These are phyloP conservation scores for Hibiscus tridactylites DNA, from an alignment of 345 rosid species.

Conservation along the genomic window DNA sequence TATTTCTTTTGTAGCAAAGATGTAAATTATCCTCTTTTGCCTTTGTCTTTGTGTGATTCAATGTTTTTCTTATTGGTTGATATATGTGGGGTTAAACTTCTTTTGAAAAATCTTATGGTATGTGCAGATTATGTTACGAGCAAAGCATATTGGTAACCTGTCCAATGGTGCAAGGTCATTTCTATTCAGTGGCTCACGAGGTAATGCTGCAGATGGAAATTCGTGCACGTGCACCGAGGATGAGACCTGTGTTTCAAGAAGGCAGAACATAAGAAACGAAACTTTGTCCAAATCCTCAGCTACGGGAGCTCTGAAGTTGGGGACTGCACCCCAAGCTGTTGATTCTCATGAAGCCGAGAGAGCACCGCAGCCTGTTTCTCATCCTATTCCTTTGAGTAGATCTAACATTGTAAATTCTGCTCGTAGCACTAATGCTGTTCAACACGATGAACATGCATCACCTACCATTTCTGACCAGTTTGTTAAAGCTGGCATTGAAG, in stretches of 20 bases:
- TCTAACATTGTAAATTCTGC: constrained; percentile 48
- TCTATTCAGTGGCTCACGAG: constrained; percentile 56
- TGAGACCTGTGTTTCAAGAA: constrained; percentile 57
- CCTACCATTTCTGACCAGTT: constrained; percentile 58
- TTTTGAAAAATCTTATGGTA: constrained; percentile 5
- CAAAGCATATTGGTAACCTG: constrained; percentile 62
- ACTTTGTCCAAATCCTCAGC: constrained; percentile 24
- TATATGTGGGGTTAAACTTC: background rate
- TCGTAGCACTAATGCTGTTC: constrained; percentile 24
- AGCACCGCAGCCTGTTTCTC: constrained; percentile 29
- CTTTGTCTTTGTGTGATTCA: background rate
- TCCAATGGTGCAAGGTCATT: constrained; percentile 66
- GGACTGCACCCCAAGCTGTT: constrained; percentile 28
- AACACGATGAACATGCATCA: constrained; percentile 33
- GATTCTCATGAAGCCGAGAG: constrained; percentile 2
- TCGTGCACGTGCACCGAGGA: constrained; percentile 68
- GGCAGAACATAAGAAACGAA: constrained; percentile 39
- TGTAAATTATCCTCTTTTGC: background rate
- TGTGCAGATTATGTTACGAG: constrained; percentile 58
- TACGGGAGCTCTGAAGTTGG: constrained; percentile 25
- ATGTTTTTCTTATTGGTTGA: background rate
- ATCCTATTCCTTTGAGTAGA: constrained; percentile 32
- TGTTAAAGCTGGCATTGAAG: constrained; percentile 63
- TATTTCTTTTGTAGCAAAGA: background rate
- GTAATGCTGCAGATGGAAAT: constrained; percentile 57